Percentiles rank a stretch among this genome's conserved stretches.
Conservation (phyloP, 345 rosid genomes). For the Murraya paniculata region DNA sequence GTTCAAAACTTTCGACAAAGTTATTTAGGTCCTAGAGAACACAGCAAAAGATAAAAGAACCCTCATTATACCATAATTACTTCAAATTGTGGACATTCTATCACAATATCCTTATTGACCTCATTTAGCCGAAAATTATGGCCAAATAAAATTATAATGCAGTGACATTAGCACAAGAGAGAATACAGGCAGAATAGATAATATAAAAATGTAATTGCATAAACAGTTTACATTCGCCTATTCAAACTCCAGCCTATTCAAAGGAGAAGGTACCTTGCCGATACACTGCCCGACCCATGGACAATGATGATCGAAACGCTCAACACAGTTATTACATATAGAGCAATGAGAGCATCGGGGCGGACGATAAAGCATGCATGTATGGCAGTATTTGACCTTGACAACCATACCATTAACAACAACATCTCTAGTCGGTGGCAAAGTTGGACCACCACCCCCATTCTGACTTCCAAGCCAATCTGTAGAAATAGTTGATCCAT, state of each 20-base stretch:
- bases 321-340: conserved; percentile 88
- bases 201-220: not conserved
- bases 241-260: not conserved
- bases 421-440: conserved; percentile 76
- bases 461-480: conserved; percentile 47
- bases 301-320: conserved; percentile 94
- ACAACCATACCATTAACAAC: conserved; percentile 57
- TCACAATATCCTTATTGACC: not conserved
- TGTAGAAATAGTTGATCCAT: conserved; percentile 44
- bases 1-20: not conserved
- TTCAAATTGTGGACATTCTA: not conserved
- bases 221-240: not conserved
- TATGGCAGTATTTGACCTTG: conserved; percentile 82
- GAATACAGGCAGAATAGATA: not conserved
- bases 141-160: not conserved
- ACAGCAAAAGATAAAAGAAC: not conserved
- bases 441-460: conserved; percentile 30
- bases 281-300: conserved; percentile 99
- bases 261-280: conserved; percentile 57
- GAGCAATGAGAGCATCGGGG: conserved; percentile 98
- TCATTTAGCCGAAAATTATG: not conserved
- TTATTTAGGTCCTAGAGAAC: not conserved
- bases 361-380: conserved; percentile 92
- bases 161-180: too few species aligned
- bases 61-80: not conserved